Conservation (phyloP, 1,284 basidiomycete species). For the Trametes sp. region DNA sequence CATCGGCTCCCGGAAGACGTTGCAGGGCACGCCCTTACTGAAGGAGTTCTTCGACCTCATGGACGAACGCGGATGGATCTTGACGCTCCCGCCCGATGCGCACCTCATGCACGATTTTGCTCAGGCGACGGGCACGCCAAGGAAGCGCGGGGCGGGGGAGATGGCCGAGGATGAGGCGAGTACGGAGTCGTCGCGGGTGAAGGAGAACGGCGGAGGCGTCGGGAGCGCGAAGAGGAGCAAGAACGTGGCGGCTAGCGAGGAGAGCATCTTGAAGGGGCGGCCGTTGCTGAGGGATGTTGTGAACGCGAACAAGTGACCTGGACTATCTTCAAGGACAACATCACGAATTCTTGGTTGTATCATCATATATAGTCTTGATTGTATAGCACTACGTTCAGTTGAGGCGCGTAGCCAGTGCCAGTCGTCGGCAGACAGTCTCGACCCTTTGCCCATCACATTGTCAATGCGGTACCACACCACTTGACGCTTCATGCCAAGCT, state of each 20-base stretch:
- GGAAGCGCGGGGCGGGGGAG: constrained; percentile 33
- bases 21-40: constrained; percentile 68
- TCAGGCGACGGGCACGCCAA: constrained; percentile 13
- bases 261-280: constrained; percentile 58
- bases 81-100: constrained; percentile 61
- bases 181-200: not conserved
- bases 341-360: not conserved
- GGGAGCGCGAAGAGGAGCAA: constrained; percentile 39
- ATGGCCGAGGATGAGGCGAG: constrained; percentile 5
- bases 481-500: too few species aligned
- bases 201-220: constrained; percentile 16
- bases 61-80: constrained; percentile 74
- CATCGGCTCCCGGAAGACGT: constrained; percentile 83
- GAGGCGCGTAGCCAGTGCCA: too few species aligned
- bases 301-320: constrained; percentile 43
- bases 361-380: too few species aligned
- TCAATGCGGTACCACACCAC: too few species aligned
- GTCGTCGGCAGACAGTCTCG: too few species aligned
- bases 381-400: too few species aligned
- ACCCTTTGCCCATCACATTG: too few species aligned
- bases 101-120: constrained; percentile 54
- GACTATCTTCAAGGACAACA: not conserved
- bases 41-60: constrained; percentile 80
- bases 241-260: constrained; percentile 43
- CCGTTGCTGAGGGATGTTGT: constrained; percentile 67